A percentile compares a stretch with the other conserved stretches of the same genome.
These are phyloP conservation scores for Candida methanosorbosa DNA, from an alignment of 805 yeast genomes.

Conservation along the genomic window DNA sequence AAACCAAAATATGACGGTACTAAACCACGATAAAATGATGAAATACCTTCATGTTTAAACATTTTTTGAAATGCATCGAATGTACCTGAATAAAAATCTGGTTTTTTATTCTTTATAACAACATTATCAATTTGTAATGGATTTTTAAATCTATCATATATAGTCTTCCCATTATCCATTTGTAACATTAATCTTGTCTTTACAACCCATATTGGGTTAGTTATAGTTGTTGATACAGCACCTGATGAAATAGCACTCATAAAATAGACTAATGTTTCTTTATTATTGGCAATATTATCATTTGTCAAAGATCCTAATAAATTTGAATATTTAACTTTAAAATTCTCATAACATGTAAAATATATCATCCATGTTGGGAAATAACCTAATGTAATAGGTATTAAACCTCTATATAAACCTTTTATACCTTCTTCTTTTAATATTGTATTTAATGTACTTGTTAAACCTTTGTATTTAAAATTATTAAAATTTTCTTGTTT, in stretches of 20 bases:
- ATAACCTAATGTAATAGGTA: constrained; percentile 90
- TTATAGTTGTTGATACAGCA: constrained; percentile 68
- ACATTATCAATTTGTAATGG: constrained; percentile 6
- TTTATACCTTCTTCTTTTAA: constrained; percentile 67
- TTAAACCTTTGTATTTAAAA: constrained; percentile 45
- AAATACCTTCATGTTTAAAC: constrained; percentile 69
- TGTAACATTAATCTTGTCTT: constrained; percentile 92
- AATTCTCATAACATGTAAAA: constrained; percentile 79
- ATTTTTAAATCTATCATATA: constrained; percentile 23
- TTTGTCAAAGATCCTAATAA: constrained; percentile 15
- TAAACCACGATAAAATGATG: constrained; percentile 81
- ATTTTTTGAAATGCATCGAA: constrained; percentile 76
- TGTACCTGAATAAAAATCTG: constrained; percentile 59
- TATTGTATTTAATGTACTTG: constrained; percentile 59
- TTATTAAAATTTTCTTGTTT: constrained; percentile 10
- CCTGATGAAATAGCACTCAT: constrained; percentile 82
- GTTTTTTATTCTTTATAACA: constrained; percentile 8
- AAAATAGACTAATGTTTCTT: constrained; percentile 32
- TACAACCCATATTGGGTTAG: constrained; percentile 97
- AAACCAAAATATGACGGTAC: constrained; percentile 87
- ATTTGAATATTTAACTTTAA: constrained; percentile 37
- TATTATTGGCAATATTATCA: constrained; percentile 10
- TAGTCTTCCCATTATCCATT: constrained; percentile 37
- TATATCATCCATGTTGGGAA: constrained; percentile 98
- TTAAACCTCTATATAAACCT: constrained; percentile 84